phyloP scores from a whole-genome alignment of 495 filamentous ascomycete genomes.

The Penicillium cataractarum region DNA sequence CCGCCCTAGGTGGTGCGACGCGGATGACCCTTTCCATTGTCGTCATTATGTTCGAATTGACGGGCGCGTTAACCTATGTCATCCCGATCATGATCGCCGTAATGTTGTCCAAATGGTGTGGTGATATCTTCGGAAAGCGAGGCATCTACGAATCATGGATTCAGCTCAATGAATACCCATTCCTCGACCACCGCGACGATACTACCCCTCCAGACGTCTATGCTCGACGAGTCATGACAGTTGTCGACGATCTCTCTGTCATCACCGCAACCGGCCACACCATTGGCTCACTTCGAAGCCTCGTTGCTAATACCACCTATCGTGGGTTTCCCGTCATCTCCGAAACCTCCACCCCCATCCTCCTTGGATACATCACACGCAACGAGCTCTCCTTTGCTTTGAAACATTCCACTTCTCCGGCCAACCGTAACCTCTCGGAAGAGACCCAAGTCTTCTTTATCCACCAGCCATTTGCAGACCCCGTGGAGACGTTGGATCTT shows the following conservation, averaged over 20 bases:
- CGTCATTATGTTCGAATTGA: constrained; percentile 99
- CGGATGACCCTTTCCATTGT: constrained; percentile 97
- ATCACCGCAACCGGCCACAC: constrained; percentile 86
- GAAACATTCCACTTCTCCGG: constrained; percentile 43
- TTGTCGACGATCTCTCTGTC: constrained; percentile 85
- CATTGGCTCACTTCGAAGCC: constrained; percentile 67
- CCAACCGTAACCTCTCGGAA: constrained; percentile 60
- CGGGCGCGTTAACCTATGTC: constrained; percentile 93
- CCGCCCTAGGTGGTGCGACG: constrained; percentile 92
- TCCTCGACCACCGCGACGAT: constrained; percentile 92
- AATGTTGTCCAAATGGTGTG: constrained; percentile 98
- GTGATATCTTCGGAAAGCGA: constrained; percentile 89
- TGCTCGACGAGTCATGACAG: constrained; percentile 85
- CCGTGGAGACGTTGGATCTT: constrained; percentile 78
- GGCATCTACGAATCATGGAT: constrained; percentile 99
- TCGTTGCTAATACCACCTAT: constrained; percentile 75
- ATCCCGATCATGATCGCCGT: constrained; percentile 99
- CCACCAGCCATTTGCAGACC: constrained; percentile 80
- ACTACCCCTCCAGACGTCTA: constrained; percentile 79
- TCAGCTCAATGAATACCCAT: constrained; percentile 93
- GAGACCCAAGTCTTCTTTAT: constrained; percentile 83
- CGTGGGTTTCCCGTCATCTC: constrained; percentile 92
- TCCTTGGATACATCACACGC: constrained; percentile 92
- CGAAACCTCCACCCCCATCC: constrained; percentile 65
- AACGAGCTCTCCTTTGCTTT: constrained; percentile 86